Conservation (phyloP, 2,329 filamentous ascomycete species). For the Metarhizium sp. region DNA sequence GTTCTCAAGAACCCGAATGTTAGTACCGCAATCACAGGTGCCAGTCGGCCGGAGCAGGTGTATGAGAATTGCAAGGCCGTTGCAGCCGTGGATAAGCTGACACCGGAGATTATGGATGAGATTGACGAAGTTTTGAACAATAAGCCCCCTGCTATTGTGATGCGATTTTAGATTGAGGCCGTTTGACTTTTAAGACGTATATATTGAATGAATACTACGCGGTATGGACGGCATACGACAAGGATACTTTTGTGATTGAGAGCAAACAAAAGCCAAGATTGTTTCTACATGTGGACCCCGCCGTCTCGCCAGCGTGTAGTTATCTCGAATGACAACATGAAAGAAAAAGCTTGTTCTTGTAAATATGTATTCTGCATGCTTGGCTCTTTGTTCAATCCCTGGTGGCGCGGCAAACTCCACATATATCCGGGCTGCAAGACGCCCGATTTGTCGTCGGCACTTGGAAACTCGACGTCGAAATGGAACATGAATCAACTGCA, state of each 20-base stretch:
- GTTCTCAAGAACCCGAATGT: conserved; percentile 53
- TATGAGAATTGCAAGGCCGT: conserved; percentile 50
- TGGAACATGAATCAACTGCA: too few species aligned
- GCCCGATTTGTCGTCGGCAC: too few species aligned
- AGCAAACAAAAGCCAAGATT: too few species aligned
- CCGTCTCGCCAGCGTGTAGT: too few species aligned
- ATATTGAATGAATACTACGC: background rate
- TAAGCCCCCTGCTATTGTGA: conserved; percentile 38
- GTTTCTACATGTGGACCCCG: too few species aligned
- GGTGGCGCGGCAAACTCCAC: too few species aligned
- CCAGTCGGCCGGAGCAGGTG: conserved; percentile 48
- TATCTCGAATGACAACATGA: too few species aligned
- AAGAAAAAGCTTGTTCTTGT: too few species aligned
- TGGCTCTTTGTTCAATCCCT: too few species aligned
- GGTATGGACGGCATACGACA: background rate
- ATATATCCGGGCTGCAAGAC: too few species aligned
- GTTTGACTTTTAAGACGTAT: background rate
- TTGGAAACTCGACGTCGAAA: too few species aligned
- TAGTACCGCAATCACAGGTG: conserved; percentile 52
- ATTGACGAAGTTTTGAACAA: conserved; percentile 51
- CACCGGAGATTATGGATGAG: conserved; percentile 47
- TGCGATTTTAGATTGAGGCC: conserved; percentile 19
- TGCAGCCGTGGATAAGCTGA: conserved; percentile 43
- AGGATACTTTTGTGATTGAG: background rate
- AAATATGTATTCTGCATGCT: too few species aligned